A percentile compares a stretch with the other conserved stretches of the same genome.
phyloP scores from a whole-genome alignment of 129 eudicot genomes.

The Cynara cardunculus region DNA sequence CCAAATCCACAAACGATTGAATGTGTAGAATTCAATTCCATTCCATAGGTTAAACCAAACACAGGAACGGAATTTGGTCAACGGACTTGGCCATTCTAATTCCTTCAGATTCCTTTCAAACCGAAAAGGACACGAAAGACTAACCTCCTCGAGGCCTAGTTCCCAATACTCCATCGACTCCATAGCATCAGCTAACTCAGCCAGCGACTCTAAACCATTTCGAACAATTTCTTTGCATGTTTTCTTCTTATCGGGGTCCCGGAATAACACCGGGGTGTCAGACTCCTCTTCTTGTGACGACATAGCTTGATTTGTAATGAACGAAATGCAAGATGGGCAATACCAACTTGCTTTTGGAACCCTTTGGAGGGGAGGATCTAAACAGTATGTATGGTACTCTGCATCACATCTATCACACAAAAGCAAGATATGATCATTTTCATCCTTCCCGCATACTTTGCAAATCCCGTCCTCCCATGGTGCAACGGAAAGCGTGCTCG shows the following conservation, averaged over 20 bases:
- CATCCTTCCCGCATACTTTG: constrained; percentile 94
- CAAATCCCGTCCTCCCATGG: constrained; percentile 98
- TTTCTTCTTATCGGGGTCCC: constrained; percentile 33
- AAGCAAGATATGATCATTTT: constrained; percentile 80
- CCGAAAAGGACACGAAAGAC: not conserved
- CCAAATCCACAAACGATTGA: not conserved
- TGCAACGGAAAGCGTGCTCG: constrained; percentile 60
- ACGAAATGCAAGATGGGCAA: constrained; percentile 82
- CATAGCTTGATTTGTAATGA: constrained; percentile 40
- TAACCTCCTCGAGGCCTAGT: constrained; percentile 70
- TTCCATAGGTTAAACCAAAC: not conserved
- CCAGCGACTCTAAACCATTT: constrained; percentile 46
- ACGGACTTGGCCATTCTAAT: not conserved
- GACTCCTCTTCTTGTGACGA: constrained; percentile 20
- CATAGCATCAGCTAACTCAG: constrained; percentile 58
- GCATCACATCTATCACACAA: constrained; percentile 94
- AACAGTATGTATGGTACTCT: constrained; percentile 85
- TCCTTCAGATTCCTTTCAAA: not conserved
- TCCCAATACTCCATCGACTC: constrained; percentile 78
- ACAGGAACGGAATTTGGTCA: not conserved
- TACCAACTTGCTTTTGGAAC: constrained; percentile 95
- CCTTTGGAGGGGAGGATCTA: constrained; percentile 84
- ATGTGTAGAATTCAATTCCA: not conserved
- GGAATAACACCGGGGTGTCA: constrained; percentile 21
- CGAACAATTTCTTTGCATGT: constrained; percentile 42